Percentiles rank a stretch among this genome's conserved stretches.
Conservation (phyloP, 805 yeast genomes). For the Candida piceae region DNA sequence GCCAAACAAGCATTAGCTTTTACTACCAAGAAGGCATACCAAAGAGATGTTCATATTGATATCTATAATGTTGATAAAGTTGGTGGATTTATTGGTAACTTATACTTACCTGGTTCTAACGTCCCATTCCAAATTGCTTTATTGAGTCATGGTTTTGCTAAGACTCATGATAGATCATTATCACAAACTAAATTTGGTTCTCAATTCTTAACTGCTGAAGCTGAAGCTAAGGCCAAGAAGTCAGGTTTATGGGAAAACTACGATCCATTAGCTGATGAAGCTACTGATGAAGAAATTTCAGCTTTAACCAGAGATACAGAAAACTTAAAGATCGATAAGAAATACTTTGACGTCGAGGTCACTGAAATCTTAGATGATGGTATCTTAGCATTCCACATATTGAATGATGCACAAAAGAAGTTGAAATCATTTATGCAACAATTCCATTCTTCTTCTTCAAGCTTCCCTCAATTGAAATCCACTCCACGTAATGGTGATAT, state of each 20-base stretch:
- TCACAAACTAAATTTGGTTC: slow-evolving; percentile 48
- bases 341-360: slow-evolving; percentile 49
- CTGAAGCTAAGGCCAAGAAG: slow-evolving; percentile 46
- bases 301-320: slow-evolving; percentile 12
- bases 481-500: slow-evolving; percentile 48
- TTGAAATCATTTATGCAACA: slow-evolving; percentile 41
- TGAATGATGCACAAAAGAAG: slow-evolving; percentile 34
- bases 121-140: slow-evolving; percentile 55
- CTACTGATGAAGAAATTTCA: slow-evolving; percentile 17
- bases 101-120: slow-evolving; percentile 47
- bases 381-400: slow-evolving; percentile 40
- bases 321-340: slow-evolving; percentile 25
- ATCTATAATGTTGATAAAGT: slow-evolving; percentile 66
- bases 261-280: slow-evolving; percentile 35
- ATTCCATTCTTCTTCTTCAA: slow-evolving; percentile 36
- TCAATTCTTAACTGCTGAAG: slow-evolving; percentile 58
- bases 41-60: slow-evolving; percentile 68
- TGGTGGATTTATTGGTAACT: slow-evolving; percentile 76
- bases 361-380: slow-evolving; percentile 43
- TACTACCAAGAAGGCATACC: slow-evolving; percentile 52
- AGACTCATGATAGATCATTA: slow-evolving; percentile 62
- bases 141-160: slow-evolving; percentile 57
- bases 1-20: slow-evolving; percentile 49
- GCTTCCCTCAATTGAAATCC: slow-evolving; percentile 28
- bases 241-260: slow-evolving; percentile 67